Evolutionary conservation across 1,284 basidiomycete genomes (phyloP).

Genomic region (Violaceomyces palustris): DNA sequence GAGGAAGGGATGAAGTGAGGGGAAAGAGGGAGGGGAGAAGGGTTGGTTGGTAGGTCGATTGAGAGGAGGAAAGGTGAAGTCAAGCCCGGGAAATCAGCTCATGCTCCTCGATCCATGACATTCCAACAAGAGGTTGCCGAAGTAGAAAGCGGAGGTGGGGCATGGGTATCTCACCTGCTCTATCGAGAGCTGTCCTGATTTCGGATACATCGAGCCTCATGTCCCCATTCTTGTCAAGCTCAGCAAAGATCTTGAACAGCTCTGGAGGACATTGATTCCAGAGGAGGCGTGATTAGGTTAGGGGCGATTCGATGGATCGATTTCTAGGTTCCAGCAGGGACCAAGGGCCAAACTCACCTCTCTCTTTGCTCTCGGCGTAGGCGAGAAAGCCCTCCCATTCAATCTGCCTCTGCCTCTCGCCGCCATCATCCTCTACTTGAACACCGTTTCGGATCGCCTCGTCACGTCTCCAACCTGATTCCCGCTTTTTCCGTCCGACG

Average conservation of each 20-base stretch:
- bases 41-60: too few relatives aligned
- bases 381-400: conserved; percentile 52
- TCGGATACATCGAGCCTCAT: conserved; percentile 43
- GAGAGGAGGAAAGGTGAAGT: too few relatives aligned
- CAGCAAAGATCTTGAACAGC: conserved; percentile 48
- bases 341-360: conserved; percentile 23
- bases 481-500: conserved; percentile 33
- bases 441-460: conserved; percentile 20
- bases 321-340: too few relatives aligned
- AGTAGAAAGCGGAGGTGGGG: too few relatives aligned
- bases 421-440: conserved; percentile 34
- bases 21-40: too few relatives aligned
- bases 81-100: too few relatives aligned
- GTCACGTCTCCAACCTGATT: conserved; percentile 22
- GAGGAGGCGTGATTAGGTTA: neutral
- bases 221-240: conserved; percentile 48
- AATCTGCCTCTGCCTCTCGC: conserved; percentile 42
- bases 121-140: too few relatives aligned
- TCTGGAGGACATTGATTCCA: too few relatives aligned
- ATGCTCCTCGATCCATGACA: too few relatives aligned
- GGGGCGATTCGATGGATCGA: neutral
- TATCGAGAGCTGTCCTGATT: conserved; percentile 40
- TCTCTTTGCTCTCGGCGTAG: conserved; percentile 50
- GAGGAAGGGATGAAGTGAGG: too few relatives aligned
- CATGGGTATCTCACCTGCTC: conserved; percentile 11